Evolutionary conservation across 2,329 filamentous ascomycete species (phyloP).

Genomic region (Aspergillus nomiae): DNA sequence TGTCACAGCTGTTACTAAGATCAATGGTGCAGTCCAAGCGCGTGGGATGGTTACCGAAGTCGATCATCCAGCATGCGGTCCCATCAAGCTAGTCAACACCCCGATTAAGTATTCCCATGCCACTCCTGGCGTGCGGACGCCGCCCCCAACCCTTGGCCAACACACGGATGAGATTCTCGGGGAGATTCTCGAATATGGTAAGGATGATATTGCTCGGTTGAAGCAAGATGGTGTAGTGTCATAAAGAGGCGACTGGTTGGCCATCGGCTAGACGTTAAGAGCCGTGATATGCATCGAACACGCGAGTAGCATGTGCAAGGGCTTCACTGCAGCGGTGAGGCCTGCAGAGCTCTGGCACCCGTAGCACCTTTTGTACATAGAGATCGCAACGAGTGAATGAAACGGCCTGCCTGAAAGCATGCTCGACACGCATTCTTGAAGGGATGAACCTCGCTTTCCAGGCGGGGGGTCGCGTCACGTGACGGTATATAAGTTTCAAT

Average conservation of each 20-base stretch:
- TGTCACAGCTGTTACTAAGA: not conserved
- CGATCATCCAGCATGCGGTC: conserved; percentile 79
- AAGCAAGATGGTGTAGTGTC: conserved; percentile 68
- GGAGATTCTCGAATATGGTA: conserved; percentile 62
- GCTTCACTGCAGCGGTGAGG: not conserved
- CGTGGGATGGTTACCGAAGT: conserved; percentile 88
- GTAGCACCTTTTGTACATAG: not conserved
- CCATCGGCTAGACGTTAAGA: not conserved
- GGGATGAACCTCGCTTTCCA: not conserved
- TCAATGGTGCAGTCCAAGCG: conserved; percentile 56
- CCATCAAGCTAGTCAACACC: conserved; percentile 87
- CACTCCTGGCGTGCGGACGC: conserved; percentile 71
- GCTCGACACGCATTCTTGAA: not conserved
- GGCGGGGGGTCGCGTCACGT: conserved; percentile 23
- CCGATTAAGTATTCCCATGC: conserved; percentile 92
- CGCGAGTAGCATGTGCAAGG: not conserved
- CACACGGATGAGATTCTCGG: conserved; percentile 78
- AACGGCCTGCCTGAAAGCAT: not conserved
- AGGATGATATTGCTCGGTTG: conserved; percentile 62
- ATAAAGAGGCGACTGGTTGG: conserved; percentile 28
- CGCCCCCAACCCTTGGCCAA: conserved; percentile 83
- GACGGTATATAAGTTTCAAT: conserved; percentile 29
- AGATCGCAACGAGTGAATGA: not conserved
- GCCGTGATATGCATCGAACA: not conserved
- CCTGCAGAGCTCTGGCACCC: not conserved